phyloP scores from a whole-genome alignment of 345 rosid genomes.

The Camelina neglecta region DNA sequence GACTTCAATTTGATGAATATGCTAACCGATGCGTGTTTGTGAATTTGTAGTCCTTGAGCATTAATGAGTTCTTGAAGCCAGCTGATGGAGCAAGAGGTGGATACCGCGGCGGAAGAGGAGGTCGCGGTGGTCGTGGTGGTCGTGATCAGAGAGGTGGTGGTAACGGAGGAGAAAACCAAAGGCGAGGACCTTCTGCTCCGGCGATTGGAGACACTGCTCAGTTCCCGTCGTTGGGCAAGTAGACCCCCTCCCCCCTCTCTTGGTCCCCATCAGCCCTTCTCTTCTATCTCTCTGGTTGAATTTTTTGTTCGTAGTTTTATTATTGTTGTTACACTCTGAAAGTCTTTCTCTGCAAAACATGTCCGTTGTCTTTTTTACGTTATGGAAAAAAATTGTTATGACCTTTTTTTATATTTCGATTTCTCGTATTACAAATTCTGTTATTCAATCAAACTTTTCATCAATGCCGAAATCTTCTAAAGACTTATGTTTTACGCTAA shows the following conservation, averaged over 20 bases:
- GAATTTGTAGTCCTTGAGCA: slow-evolving; percentile 40
- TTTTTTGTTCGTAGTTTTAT: slow-evolving; percentile 35
- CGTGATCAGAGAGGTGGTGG: slow-evolving; percentile 36
- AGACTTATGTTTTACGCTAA: too few species aligned
- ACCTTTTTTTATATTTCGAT: neutral
- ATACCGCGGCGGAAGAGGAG: slow-evolving; percentile 41
- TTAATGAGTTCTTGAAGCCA: slow-evolving; percentile 44
- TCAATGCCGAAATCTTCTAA: neutral
- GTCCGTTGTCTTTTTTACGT: slow-evolving; percentile 7
- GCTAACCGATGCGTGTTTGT: neutral
- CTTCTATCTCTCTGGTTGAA: slow-evolving; percentile 19
- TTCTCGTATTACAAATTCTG: neutral
- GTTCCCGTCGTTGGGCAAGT: slow-evolving; percentile 47
- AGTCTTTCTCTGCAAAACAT: slow-evolving; percentile 7
- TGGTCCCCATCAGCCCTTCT: slow-evolving; percentile 18
- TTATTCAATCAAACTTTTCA: neutral
- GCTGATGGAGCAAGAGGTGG: slow-evolving; percentile 42
- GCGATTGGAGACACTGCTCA: slow-evolving; percentile 39
- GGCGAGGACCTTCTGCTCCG: slow-evolving; percentile 39
- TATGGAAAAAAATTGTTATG: slow-evolving; percentile 8
- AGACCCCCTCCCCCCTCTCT: neutral
- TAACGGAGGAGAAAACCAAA: slow-evolving; percentile 31
- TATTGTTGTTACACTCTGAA: slow-evolving; percentile 32
- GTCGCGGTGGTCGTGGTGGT: slow-evolving; percentile 32
- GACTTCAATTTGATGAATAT: neutral